Base-by-base conservation (phyloP, 176 grass and related monocot genomes). In the Oryza rufipogon region DNA sequence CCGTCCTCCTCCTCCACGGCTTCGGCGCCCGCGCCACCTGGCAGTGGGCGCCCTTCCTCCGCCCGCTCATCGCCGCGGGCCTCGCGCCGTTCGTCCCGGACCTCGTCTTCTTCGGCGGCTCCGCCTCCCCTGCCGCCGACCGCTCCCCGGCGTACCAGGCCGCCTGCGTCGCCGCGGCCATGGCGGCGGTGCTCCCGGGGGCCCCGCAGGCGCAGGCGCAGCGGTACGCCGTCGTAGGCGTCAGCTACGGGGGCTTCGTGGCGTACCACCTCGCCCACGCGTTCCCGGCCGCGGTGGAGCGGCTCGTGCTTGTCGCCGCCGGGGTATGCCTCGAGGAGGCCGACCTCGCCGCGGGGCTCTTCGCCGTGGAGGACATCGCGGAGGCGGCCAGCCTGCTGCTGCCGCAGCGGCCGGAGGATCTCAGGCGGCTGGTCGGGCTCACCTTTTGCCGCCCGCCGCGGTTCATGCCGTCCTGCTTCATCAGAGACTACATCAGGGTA, bases 171-270 rank as follows among this genome's bases (percentile, higher is more conserved):
- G 60, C 79, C 68, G 73, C 84, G 15, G 79, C 84, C 47, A 83
- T 90, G 68, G 79, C 79, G 3, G 88, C 79, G 36, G 36, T 6
- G 11, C 64, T 89, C 25, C 81, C 83, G 2, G 93, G 65, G 44
- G 60, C 67, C 17, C 71, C 86, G 78, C 30, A 30, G 28, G 28
- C 2, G 30, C 34, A 36, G 34, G 34, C 34, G 34, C 73, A 88
- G 73, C 20, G 82, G 19, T 97, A 92, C 80, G 39, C 75, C 3
- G 64, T 97, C 52, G 90, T 94, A 10, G 95, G 95, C 13, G 77
- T 89, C 36, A 97, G 92, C 87, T 97, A 97, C 49, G 95, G 95
- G 17, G 95, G 92, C 26, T 97, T 97, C 83, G 90, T 97, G 4
- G 95, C 90, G 0, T 97, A 94, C 87, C 88, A 81, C 66, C 88